Conservation (phyloP, 2,329 filamentous ascomycete genomes). For the Penicillium sp. region DNA sequence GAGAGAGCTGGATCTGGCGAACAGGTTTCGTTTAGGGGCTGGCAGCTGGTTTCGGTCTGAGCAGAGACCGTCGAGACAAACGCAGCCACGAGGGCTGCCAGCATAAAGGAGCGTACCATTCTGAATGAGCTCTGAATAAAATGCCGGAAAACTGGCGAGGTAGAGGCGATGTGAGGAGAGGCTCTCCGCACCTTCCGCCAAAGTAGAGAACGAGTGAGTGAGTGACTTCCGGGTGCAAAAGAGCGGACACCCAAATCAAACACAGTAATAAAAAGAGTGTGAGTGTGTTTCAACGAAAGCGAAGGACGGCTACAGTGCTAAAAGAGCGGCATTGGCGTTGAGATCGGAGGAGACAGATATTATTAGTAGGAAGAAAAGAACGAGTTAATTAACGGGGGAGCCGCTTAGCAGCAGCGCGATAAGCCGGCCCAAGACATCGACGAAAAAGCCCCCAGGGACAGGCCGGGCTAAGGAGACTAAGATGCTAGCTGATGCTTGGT, state of each 20-base stretch:
- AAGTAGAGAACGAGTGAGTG: background rate
- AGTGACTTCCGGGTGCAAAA: conserved; percentile 3
- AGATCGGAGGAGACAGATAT: background rate
- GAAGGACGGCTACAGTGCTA: background rate
- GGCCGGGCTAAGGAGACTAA: background rate
- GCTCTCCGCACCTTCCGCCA: background rate
- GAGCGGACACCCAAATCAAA: background rate
- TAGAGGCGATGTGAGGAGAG: background rate
- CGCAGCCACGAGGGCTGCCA: conserved; percentile 15
- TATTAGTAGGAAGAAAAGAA: background rate
- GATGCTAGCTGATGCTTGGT: background rate
- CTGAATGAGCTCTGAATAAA: no score
- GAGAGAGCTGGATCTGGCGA: conserved; percentile 68
- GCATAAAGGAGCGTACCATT: conserved; percentile 6
- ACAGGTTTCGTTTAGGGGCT: conserved; percentile 69
- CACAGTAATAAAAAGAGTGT: background rate
- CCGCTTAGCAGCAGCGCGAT: background rate
- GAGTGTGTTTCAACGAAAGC: background rate
- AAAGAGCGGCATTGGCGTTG: conserved; percentile 6
- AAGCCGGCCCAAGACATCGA: background rate
- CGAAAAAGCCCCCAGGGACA: background rate
- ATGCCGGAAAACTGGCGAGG: background rate
- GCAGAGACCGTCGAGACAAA: conserved; percentile 42
- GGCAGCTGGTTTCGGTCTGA: conserved; percentile 74
- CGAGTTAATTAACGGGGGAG: background rate